Percentiles rank a stretch among this genome's conserved stretches.
phyloP scores from a whole-genome alignment of 208 protist genomes.

The Crithidia sp. region DNA sequence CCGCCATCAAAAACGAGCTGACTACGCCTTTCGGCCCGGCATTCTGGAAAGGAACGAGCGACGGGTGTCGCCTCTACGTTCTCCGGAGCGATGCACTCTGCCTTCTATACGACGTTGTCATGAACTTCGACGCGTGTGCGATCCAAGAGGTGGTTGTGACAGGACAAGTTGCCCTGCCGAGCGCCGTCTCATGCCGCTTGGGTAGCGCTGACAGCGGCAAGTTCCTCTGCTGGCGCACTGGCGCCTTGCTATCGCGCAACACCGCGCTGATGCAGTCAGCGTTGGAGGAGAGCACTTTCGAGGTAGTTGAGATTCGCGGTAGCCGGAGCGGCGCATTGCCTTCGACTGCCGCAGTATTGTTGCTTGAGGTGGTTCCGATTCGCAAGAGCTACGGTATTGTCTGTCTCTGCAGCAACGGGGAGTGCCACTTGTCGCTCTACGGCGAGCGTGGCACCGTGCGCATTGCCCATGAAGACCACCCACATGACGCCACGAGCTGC shows the following conservation, averaged over 20 bases:
- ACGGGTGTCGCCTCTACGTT: constrained; percentile 26
- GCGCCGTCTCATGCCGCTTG: constrained; percentile 18
- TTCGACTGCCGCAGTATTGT: constrained; percentile 8
- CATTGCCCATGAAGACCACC: constrained; percentile 38
- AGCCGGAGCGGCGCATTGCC: background rate
- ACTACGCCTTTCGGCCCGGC: constrained; percentile 23
- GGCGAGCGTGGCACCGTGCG: constrained; percentile 17
- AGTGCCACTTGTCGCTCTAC: constrained; percentile 37
- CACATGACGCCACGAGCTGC: constrained; percentile 45
- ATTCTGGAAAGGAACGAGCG: constrained; percentile 25
- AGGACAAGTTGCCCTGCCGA: constrained; percentile 24
- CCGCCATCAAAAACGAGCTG: constrained; percentile 39
- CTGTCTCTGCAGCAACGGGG: constrained; percentile 37
- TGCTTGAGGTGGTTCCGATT: constrained; percentile 37
- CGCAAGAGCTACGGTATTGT: constrained; percentile 32
- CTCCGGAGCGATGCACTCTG: constrained; percentile 35
- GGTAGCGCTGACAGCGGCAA: constrained; percentile 9
- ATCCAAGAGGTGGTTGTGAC: constrained; percentile 25
- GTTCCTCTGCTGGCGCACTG: constrained; percentile 27
- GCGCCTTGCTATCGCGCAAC: constrained; percentile 7
- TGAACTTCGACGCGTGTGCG: background rate
- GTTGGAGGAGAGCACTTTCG: constrained; percentile 11
- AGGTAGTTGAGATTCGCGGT: constrained; percentile 9
- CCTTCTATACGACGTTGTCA: constrained; percentile 33
- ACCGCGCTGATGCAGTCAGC: constrained; percentile 24